phyloP scores from a whole-genome alignment of 345 rosid species.

The Melastoma malabathricum region DNA sequence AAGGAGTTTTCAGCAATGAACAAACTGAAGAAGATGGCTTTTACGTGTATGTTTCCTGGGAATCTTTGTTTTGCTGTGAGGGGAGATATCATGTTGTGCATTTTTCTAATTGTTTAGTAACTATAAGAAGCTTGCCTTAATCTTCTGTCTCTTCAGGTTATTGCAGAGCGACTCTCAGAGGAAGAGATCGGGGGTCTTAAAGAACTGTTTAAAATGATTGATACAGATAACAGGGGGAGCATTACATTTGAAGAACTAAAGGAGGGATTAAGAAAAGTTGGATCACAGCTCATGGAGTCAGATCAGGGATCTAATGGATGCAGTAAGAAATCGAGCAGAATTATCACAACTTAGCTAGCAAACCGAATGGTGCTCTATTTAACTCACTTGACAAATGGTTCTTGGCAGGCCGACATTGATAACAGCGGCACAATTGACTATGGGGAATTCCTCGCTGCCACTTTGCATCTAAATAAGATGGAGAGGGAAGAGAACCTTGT shows the following conservation, averaged over 20 bases:
- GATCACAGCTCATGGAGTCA: conserved; percentile 85
- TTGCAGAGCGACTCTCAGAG: conserved; percentile 94
- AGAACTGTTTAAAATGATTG: conserved; percentile 91
- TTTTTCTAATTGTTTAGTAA: not conserved
- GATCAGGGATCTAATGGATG: conserved; percentile 85
- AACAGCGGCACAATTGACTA: conserved; percentile 84
- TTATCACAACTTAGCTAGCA: too few relatives aligned
- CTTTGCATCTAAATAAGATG: conserved; percentile 79
- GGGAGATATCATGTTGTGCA: not conserved
- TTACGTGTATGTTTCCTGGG: conserved; percentile 15
- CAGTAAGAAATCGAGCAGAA: conserved; percentile 27
- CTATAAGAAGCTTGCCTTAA: conserved; percentile 5
- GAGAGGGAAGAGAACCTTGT: conserved; percentile 80
- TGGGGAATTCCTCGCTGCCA: conserved; percentile 90
- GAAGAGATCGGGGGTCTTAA: conserved; percentile 95
- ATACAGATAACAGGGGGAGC: conserved; percentile 83
- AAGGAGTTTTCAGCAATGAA: conserved; percentile 95
- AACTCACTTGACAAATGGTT: not conserved
- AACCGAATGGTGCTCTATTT: not conserved
- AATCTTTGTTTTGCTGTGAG: too few relatives aligned
- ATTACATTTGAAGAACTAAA: conserved; percentile 89
- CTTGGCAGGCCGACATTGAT: conserved; percentile 84
- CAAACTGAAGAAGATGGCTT: conserved; percentile 97
- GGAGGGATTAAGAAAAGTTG: conserved; percentile 68
- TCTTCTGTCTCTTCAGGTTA: conserved; percentile 39